Conservation (phyloP, 352 stramenopile genomes). For the Globisporangium ultimum region DNA sequence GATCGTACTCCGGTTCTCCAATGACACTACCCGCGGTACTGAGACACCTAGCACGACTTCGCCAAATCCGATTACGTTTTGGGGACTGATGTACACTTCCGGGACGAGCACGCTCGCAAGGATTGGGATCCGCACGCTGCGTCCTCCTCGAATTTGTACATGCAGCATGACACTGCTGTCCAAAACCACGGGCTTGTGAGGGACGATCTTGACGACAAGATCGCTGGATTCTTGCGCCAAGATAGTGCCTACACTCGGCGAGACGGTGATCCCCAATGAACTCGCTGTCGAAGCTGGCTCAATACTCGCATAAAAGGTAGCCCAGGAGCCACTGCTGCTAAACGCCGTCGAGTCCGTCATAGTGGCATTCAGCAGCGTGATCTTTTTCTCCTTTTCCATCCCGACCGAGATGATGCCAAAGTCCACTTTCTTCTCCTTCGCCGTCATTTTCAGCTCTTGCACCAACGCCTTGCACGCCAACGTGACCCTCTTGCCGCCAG, state of each 20-base stretch:
- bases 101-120: conserved; percentile 69
- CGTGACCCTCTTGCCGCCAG: conserved; percentile 38
- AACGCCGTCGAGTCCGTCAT: conserved; percentile 10
- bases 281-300: conserved; percentile 36
- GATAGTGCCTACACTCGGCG: conserved; percentile 37
- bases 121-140: conserved; percentile 63
- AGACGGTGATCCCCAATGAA: conserved; percentile 42
- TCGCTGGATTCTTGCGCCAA: conserved; percentile 51
- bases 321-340: conserved; percentile 15
- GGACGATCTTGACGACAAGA: conserved; percentile 44
- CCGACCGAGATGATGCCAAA: conserved; percentile 82
- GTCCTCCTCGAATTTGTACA: conserved; percentile 73
- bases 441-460: conserved; percentile 44
- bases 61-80: conserved; percentile 61
- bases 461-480: conserved; percentile 53
- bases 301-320: conserved; percentile 50
- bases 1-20: conserved; percentile 85
- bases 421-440: conserved; percentile 76
- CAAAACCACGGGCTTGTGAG: conserved; percentile 47
- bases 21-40: conserved; percentile 48
- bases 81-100: conserved; percentile 58
- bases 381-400: conserved; percentile 53
- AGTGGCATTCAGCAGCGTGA: conserved; percentile 38
- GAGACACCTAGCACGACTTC: conserved; percentile 77
- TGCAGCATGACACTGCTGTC: conserved; percentile 38